Percentiles rank a stretch among this genome's conserved stretches.
Conservation (phyloP, 768 basidiomycete genomes). For the Russula virescens region DNA sequence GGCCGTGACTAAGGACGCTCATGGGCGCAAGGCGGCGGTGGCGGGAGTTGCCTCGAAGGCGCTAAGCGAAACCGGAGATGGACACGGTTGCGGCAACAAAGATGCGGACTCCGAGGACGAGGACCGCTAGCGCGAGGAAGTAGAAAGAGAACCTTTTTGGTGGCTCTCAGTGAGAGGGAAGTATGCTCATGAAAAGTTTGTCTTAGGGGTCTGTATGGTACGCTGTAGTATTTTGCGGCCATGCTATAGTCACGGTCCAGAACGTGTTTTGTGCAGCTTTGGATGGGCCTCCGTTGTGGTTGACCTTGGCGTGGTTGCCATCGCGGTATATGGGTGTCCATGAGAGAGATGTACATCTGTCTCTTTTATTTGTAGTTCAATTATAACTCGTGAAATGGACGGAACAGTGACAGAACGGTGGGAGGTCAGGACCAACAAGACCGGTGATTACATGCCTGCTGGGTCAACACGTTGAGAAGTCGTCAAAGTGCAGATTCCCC, state of each 20-base stretch:
- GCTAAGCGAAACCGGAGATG: constrained; percentile 23
- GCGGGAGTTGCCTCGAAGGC: constrained; percentile 11
- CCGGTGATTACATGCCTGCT: too few species aligned
- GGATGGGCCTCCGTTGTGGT: background rate
- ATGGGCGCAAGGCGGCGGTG: constrained; percentile 11
- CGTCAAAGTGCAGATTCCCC: too few species aligned
- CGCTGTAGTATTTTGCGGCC: background rate
- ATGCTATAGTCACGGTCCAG: background rate
- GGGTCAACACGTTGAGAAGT: too few species aligned
- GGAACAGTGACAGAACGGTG: too few species aligned
- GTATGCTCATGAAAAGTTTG: too few species aligned
- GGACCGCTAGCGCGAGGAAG: constrained; percentile 16
- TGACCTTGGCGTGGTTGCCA: background rate
- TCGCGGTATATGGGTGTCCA: background rate
- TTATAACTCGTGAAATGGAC: constrained; percentile 16
- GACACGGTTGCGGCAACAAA: constrained; percentile 14
- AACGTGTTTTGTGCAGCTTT: background rate
- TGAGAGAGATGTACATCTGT: background rate
- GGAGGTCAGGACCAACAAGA: too few species aligned
- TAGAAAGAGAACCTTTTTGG: background rate
- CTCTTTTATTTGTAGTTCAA: too few species aligned
- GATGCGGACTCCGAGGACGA: constrained; percentile 24
- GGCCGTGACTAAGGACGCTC: background rate
- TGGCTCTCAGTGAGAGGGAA: background rate
- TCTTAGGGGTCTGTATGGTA: background rate